A percentile compares a stretch with the other conserved stretches of the same genome.
Evolutionary conservation across 192 early-diverging fungal species (phyloP).

Genomic region (Coemansia sp.): DNA sequence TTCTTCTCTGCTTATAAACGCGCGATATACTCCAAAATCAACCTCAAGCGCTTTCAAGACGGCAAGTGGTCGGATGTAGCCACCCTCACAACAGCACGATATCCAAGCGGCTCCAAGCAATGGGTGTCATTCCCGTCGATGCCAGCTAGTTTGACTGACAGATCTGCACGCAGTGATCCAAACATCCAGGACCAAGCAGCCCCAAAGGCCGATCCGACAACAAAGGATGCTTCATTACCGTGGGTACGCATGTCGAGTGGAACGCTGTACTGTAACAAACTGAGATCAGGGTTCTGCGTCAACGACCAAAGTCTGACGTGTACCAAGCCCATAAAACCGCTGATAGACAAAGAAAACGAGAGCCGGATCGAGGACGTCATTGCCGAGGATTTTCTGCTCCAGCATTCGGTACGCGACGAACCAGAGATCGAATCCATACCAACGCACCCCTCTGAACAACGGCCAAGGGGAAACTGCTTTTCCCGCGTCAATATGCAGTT

Average conservation of each 20-base stretch:
- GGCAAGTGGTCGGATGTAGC: slow-evolving; percentile 26
- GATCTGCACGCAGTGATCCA: neutral
- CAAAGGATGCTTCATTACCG: neutral
- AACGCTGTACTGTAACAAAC: neutral
- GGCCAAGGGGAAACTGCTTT: slow-evolving; percentile 18
- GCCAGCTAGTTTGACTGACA: neutral
- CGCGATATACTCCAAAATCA: slow-evolving; percentile 36
- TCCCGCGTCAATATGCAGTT: slow-evolving; percentile 14
- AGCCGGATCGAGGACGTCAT: slow-evolving; percentile 16
- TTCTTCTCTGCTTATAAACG: slow-evolving; percentile 31
- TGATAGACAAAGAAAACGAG: slow-evolving; percentile 35
- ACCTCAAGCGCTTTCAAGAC: slow-evolving; percentile 23
- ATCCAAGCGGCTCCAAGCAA: slow-evolving; percentile 35
- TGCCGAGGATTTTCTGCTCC: slow-evolving; percentile 13
- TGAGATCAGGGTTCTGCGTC: neutral
- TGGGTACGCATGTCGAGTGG: slow-evolving; percentile 28
- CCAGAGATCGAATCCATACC: slow-evolving; percentile 27
- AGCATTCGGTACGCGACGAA: slow-evolving; percentile 11
- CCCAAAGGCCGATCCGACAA: neutral
- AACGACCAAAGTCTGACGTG: neutral
- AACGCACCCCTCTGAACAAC: slow-evolving; percentile 4
- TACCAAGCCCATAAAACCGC: neutral
- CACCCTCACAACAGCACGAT: slow-evolving; percentile 23
- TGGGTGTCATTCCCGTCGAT: slow-evolving; percentile 33
- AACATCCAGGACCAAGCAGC: neutral